These are phyloP conservation scores for Batkoa obscura DNA, from an alignment of 371 early-diverging fungal species.

Conservation along the genomic window DNA sequence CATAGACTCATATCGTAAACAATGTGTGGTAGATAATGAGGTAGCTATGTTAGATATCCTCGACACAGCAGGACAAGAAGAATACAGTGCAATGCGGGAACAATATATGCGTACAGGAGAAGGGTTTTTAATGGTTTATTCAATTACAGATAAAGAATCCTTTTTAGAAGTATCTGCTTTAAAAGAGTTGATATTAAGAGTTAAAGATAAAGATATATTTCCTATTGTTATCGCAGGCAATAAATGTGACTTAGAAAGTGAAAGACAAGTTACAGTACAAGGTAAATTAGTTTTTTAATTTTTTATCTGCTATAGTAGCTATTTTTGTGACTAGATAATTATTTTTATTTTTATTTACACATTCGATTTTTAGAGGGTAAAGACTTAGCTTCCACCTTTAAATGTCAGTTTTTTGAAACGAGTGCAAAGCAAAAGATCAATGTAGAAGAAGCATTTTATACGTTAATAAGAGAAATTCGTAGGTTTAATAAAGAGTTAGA, in stretches of 20 bases:
- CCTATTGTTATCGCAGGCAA: constrained; percentile 86
- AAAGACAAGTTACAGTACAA: constrained; percentile 52
- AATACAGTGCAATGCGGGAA: constrained; percentile 33
- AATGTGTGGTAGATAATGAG: constrained; percentile 65
- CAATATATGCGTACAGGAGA: constrained; percentile 72
- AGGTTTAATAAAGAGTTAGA: constrained; percentile 35
- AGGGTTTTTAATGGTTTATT: constrained; percentile 66
- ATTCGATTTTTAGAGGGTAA: constrained; percentile 37
- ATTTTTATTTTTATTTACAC: neutral
- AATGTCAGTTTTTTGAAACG: constrained; percentile 75
- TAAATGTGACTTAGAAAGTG: constrained; percentile 75
- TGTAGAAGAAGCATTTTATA: constrained; percentile 81
- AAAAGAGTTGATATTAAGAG: constrained; percentile 53
- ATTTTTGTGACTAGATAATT: neutral
- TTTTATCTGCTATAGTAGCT: constrained; percentile 9
- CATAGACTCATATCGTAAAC: constrained; percentile 75
- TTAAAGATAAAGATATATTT: constrained; percentile 62
- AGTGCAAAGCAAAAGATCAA: constrained; percentile 77
- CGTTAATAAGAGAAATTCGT: constrained; percentile 70
- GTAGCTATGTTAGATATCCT: constrained; percentile 71
- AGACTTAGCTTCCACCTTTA: constrained; percentile 56
- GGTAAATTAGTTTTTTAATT: constrained; percentile 13
- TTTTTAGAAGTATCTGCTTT: constrained; percentile 64
- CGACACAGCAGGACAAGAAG: constrained; percentile 89
- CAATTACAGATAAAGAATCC: constrained; percentile 49